Conservation (phyloP, 768 basidiomycete species). For the Asterophora parasitica region DNA sequence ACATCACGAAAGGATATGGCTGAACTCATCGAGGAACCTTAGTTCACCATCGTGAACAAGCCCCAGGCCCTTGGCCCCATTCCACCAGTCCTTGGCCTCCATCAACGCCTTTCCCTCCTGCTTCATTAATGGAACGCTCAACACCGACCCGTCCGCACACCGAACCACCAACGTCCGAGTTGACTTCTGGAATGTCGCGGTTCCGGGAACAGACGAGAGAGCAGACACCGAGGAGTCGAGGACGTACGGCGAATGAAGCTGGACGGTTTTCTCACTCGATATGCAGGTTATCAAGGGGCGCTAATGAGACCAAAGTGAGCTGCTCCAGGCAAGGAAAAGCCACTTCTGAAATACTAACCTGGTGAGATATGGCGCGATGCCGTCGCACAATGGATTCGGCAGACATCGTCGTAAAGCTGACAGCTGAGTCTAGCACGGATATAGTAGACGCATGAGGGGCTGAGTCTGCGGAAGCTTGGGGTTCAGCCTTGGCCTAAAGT, state of each 20-base stretch:
- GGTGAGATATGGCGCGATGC: constrained; percentile 65
- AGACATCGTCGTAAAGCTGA: constrained; percentile 55
- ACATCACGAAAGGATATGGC: constrained; percentile 4
- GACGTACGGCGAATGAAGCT: constrained; percentile 33
- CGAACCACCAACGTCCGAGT: constrained; percentile 42
- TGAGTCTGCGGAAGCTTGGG: constrained; percentile 38
- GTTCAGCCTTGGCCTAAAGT: constrained; percentile 40
- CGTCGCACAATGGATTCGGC: constrained; percentile 51
- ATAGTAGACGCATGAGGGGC: constrained; percentile 59
- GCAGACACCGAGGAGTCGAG: constrained; percentile 4
- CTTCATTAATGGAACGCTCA: constrained; percentile 55
- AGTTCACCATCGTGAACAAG: constrained; percentile 18
- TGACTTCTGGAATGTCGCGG: constrained; percentile 37
- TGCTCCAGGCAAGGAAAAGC: neutral
- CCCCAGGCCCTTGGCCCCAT: constrained; percentile 44
- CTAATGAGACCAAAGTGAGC: constrained; percentile 15
- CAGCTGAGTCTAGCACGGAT: constrained; percentile 40
- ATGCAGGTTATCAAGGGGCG: constrained; percentile 31
- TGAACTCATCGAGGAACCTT: constrained; percentile 13
- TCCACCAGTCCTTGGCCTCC: constrained; percentile 72
- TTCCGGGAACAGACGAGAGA: constrained; percentile 30
- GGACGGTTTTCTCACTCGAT: constrained; percentile 31
- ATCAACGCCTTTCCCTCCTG: constrained; percentile 55
- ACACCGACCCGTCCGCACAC: constrained; percentile 47
- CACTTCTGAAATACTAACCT: constrained; percentile 32